A percentile compares a stretch with the other conserved stretches of the same genome.
Evolutionary conservation across 2,329 filamentous ascomycete genomes (phyloP).

Genomic region (Trichophyton simii): DNA sequence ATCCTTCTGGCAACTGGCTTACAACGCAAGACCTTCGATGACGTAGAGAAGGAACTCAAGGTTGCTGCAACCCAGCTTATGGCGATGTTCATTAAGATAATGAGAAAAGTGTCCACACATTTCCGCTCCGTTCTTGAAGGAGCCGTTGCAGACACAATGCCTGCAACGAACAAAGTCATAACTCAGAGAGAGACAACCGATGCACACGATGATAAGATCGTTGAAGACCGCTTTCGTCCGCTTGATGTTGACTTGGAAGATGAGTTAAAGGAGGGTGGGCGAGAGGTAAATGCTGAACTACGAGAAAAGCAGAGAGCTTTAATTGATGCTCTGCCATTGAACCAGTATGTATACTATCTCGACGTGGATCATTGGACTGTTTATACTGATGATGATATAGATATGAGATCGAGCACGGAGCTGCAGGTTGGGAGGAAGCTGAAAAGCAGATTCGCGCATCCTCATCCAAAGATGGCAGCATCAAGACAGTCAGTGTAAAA

Average conservation of each 20-base stretch:
- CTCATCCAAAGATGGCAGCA: constrained; percentile 37
- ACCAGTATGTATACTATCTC: constrained; percentile 50
- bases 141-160: constrained; percentile 57
- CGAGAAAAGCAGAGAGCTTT: constrained; percentile 72
- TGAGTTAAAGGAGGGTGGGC: constrained; percentile 71
- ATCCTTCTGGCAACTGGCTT: constrained; percentile 84
- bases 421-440: constrained; percentile 44
- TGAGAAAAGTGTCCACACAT: constrained; percentile 71
- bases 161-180: constrained; percentile 37
- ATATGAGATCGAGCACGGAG: constrained; percentile 37
- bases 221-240: constrained; percentile 55
- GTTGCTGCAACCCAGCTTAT: constrained; percentile 67
- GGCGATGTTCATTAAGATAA: constrained; percentile 94
- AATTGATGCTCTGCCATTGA: constrained; percentile 80
- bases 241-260: constrained; percentile 61
- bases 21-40: constrained; percentile 77
- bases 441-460: constrained; percentile 61
- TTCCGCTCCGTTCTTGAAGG: constrained; percentile 64
- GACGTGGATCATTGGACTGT: neutral
- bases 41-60: constrained; percentile 63
- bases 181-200: constrained; percentile 36
- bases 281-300: constrained; percentile 59
- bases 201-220: constrained; percentile 56
- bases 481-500: constrained; percentile 60
- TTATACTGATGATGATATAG: constrained; percentile 20